Percentiles rank a stretch among this genome's conserved stretches.
Evolutionary conservation across 2,329 filamentous ascomycete genomes (phyloP).

Genomic region (Pyricularia pennisetigena): DNA sequence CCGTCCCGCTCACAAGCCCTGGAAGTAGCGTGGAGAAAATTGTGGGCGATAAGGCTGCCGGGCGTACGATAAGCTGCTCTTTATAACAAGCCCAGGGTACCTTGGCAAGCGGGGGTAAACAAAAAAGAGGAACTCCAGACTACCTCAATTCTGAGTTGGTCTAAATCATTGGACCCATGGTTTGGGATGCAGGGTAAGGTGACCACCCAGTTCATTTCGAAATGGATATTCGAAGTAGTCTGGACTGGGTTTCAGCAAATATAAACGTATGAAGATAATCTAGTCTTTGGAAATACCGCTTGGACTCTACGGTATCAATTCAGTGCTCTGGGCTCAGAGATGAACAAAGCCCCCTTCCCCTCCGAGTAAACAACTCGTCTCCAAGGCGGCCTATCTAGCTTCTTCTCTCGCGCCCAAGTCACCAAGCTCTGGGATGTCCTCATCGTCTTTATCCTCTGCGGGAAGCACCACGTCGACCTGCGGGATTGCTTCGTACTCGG

Average conservation of each 20-base stretch:
- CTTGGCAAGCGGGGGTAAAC: too few relatives aligned
- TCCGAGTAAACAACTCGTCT: too few relatives aligned
- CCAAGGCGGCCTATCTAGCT: not conserved
- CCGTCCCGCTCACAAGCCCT: not conserved
- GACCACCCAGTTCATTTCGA: not conserved
- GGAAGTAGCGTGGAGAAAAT: not conserved
- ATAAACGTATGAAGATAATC: not conserved
- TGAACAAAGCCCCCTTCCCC: not conserved
- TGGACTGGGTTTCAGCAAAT: not conserved
- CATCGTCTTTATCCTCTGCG: slow-evolving; percentile 12
- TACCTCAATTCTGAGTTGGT: too few relatives aligned
- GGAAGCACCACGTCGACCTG: slow-evolving; percentile 10
- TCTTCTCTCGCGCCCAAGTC: slow-evolving; percentile 5
- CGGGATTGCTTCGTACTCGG: slow-evolving; percentile 19
- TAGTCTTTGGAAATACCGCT: not conserved
- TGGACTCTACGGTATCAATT: not conserved
- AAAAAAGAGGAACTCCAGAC: too few relatives aligned
- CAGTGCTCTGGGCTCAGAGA: not conserved
- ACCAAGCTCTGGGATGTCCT: slow-evolving; percentile 15
- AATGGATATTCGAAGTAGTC: not conserved
- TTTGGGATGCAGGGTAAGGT: not conserved
- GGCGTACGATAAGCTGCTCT: not conserved
- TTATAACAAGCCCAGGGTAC: not conserved
- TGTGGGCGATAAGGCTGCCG: not conserved
- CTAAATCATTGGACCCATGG: not conserved